Evolutionary conservation across 129 eudicot species (phyloP).

Genomic region (Helianthus tuberosus): DNA sequence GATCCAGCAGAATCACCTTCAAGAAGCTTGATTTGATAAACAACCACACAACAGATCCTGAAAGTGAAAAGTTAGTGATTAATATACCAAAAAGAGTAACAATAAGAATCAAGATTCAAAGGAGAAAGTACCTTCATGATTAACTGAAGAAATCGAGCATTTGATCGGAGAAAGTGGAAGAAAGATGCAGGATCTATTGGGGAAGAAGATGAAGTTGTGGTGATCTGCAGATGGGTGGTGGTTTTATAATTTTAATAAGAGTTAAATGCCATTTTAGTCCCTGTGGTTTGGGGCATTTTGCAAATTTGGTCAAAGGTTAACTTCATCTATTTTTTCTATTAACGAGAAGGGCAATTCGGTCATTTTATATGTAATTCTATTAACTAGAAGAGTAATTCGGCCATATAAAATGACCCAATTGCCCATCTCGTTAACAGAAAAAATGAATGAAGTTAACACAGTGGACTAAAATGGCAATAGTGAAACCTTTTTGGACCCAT

Average conservation of each 20-base stretch:
- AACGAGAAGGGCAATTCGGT: too few relatives aligned
- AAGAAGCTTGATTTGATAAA: slow-evolving; percentile 72
- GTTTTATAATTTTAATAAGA: background rate
- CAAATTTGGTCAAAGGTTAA: too few relatives aligned
- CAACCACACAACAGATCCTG: slow-evolving; percentile 71
- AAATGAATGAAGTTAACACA: too few relatives aligned
- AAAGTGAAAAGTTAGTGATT: background rate
- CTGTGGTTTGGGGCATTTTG: too few relatives aligned
- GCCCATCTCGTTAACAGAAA: too few relatives aligned
- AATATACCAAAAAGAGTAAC: background rate
- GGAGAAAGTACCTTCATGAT: background rate
- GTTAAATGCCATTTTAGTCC: too few relatives aligned
- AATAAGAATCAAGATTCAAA: background rate
- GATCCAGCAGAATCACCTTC: slow-evolving; percentile 80
- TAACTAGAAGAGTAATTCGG: too few relatives aligned
- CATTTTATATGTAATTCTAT: too few relatives aligned
- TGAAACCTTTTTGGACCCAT: too few relatives aligned
- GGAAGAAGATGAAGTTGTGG: background rate
- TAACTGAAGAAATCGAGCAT: background rate
- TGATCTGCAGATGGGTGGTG: background rate
- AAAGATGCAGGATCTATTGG: background rate
- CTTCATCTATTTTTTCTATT: too few relatives aligned
- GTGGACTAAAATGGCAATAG: too few relatives aligned
- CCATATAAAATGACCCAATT: too few relatives aligned
- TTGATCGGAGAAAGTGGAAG: background rate